A percentile compares a stretch with the other conserved stretches of the same genome.
Evolutionary conservation across 305 asterid species (phyloP).

Genomic region (Rubia occidens): DNA sequence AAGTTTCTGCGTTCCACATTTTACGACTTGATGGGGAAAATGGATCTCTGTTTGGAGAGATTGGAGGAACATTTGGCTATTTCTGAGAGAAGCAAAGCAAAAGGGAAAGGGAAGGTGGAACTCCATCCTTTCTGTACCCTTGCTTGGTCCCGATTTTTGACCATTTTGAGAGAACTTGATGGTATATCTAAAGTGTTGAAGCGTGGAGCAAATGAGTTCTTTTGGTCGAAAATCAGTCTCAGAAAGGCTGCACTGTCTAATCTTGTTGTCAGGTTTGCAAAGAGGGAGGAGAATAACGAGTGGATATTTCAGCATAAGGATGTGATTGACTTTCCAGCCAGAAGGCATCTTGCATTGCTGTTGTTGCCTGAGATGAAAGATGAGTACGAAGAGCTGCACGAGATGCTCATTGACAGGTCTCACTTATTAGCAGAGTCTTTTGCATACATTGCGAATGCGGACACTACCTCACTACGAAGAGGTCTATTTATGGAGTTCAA

Average conservation of each 20-base stretch:
- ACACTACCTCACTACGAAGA: slow-evolving; percentile 47
- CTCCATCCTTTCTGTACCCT: slow-evolving; percentile 14
- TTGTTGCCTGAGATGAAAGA: slow-evolving; percentile 80
- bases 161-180: slow-evolving; percentile 58
- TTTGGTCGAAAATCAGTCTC: slow-evolving; percentile 49
- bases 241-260: slow-evolving; percentile 52
- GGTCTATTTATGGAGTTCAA: slow-evolving; percentile 94
- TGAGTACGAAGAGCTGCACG: slow-evolving; percentile 68
- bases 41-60: slow-evolving; percentile 41
- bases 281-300: slow-evolving; percentile 45
- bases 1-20: slow-evolving; percentile 31
- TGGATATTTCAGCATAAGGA: slow-evolving; percentile 81
- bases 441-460: slow-evolving; percentile 61
- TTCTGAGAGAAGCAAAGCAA: slow-evolving; percentile 28
- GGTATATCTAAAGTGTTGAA: slow-evolving; percentile 44
- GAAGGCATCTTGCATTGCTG: slow-evolving; percentile 74
- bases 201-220: slow-evolving; percentile 40
- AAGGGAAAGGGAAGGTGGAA: not conserved
- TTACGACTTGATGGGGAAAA: slow-evolving; percentile 38
- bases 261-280: slow-evolving; percentile 54
- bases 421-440: slow-evolving; percentile 70
- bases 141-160: slow-evolving; percentile 53
- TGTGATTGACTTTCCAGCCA: slow-evolving; percentile 71
- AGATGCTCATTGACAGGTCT: slow-evolving; percentile 89
- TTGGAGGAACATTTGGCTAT: slow-evolving; percentile 39